Evolutionary conservation across 306 rosid species (phyloP).

Genomic region (Albizia julibrissin): DNA sequence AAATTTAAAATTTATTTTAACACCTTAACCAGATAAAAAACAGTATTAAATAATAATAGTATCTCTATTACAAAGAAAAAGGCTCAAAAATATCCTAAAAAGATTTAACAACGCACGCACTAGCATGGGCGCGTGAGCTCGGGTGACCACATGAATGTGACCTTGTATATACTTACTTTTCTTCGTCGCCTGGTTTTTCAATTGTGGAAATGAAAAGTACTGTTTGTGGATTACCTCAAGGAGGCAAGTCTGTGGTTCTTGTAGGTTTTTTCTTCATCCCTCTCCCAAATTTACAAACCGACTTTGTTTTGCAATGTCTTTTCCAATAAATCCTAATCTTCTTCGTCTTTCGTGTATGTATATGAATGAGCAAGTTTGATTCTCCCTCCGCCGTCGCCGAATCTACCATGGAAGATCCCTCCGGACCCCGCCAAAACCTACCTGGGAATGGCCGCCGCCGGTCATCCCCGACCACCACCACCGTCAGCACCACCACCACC

Average conservation of each 20-base stretch:
- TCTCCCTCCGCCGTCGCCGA: conserved; percentile 41
- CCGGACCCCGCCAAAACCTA: conserved; percentile 22
- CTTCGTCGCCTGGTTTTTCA: not conserved
- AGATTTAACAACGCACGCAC: not conserved
- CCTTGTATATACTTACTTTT: not conserved
- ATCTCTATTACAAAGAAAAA: too few relatives aligned
- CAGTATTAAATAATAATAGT: too few relatives aligned
- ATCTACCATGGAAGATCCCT: conserved; percentile 43
- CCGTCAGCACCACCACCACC: conserved; percentile 38
- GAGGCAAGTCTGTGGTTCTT: not conserved
- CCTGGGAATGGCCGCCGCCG: conserved; percentile 26
- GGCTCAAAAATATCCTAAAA: not conserved
- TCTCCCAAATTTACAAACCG: not conserved
- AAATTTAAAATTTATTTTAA: too few relatives aligned
- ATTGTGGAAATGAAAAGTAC: not conserved
- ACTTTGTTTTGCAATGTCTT: not conserved
- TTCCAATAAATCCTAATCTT: not conserved
- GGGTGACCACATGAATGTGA: not conserved
- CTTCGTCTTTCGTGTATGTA: conserved; percentile 16
- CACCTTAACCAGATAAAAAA: too few relatives aligned
- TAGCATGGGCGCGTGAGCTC: not conserved
- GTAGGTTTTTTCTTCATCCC: not conserved
- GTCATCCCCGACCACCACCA: conserved; percentile 16
- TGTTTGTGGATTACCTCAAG: not conserved
- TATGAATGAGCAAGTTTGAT: conserved; percentile 41